Evolutionary conservation across 1,284 basidiomycete species (phyloP), one percentile per base, ranked within the genome.

Genomic region (Tilletia setariae): DNA sequence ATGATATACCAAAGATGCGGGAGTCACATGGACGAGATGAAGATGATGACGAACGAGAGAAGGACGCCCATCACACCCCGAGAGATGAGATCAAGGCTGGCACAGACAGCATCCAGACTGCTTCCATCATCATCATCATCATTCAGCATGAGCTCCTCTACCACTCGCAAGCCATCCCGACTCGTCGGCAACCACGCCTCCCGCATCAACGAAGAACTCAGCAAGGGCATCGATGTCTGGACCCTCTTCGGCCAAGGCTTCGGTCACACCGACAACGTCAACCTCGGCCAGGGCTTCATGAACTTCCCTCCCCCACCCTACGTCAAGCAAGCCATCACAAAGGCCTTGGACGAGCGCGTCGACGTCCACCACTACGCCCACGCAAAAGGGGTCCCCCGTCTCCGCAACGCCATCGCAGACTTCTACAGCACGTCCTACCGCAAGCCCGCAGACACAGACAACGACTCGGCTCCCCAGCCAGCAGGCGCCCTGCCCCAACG

Each of bases 201-300:
- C 8, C 79, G 78, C 16, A 70, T 81, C 59, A 62, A 74, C 25
- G 70, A 49, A 15, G 80, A 79, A 62, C 69, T 75, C 70, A 72
- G 69, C 25, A 65, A 71, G 0, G 79, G 79, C 32, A 59, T 73
- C 21, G 80, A 82, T 65, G 80, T 82, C 23, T 82, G 80, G 80
- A 72, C 75, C 7, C 68, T 81, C n/a, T 82, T 82, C 71, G 79
- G 76, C 64, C 80, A 77, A 0, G 61, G 73, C 43, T 76, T 78
- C 16, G 80, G 80, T 44, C 80, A 79, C 23, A 74, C 70, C 21
- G 79, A 78, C n/a, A 53, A 49, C 19, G 73, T 80, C 73, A 81
- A 81, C 59, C 72, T 82, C 11, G 80, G 80, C 15, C 80, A 82
- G 63, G 80, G 80, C 1, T 82, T 81, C 63, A 82, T 82, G 80